Percentiles rank a stretch among this genome's conserved stretches.
phyloP scores from a whole-genome alignment of 306 rosid species.

The Citrullus amarus region DNA sequence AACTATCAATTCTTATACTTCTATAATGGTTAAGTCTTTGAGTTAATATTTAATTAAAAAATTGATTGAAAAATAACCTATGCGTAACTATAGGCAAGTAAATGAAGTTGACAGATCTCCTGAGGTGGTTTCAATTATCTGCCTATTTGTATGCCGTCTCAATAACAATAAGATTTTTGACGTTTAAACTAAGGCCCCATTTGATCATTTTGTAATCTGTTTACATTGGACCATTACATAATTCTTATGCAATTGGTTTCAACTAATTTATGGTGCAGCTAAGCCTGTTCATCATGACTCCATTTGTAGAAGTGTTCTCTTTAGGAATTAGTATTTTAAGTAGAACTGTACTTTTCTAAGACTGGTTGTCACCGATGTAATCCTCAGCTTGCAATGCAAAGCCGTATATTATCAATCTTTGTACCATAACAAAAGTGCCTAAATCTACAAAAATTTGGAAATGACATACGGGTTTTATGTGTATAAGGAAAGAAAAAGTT shows the following conservation, averaged over 20 bases:
- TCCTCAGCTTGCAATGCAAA: not conserved
- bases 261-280: not conserved
- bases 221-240: not conserved
- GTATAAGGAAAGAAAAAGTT: not conserved
- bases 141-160: not conserved
- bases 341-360: not conserved
- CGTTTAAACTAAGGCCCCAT: not conserved
- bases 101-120: not conserved
- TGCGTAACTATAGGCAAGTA: not conserved
- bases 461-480: conserved; percentile 13
- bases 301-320: not conserved
- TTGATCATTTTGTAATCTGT: not conserved
- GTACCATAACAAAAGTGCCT: not conserved
- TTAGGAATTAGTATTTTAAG: not conserved
- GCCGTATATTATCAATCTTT: not conserved
- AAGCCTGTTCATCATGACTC: not conserved
- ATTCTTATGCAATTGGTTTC: not conserved
- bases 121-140: not conserved
- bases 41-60: not conserved
- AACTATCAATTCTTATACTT: not conserved
- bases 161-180: not conserved
- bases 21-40: not conserved
- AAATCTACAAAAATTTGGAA: conserved; percentile 2
- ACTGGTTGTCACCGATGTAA: not conserved
- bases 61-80: not conserved